These are phyloP conservation scores for Draba incana DNA, from an alignment of 345 rosid species.

Conservation along the genomic window DNA sequence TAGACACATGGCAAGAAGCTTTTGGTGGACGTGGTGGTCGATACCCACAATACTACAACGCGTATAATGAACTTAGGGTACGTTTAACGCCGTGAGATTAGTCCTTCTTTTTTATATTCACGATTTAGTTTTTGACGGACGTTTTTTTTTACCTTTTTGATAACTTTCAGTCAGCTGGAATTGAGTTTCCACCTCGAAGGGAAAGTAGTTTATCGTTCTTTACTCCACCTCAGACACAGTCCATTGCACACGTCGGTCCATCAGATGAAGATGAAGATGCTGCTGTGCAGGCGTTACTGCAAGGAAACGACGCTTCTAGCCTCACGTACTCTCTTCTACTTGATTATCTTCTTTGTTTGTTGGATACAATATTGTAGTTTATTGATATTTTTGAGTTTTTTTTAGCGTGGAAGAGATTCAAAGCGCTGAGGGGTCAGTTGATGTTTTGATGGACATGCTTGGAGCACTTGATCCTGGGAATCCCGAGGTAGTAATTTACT, in stretches of 20 bases:
- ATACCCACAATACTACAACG: conserved; percentile 80
- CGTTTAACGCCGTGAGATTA: conserved; percentile 23
- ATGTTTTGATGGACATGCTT: conserved; percentile 81
- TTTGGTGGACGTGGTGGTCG: conserved; percentile 75
- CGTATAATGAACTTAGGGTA: conserved; percentile 87
- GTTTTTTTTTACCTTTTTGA: neutral
- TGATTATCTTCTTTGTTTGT: conserved; percentile 5
- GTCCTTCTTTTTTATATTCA: conserved; percentile 20
- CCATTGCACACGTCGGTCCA: conserved; percentile 50
- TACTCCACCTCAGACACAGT: conserved; percentile 91
- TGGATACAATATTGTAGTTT: neutral
- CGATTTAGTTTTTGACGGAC: neutral
- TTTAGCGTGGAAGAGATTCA: conserved; percentile 77
- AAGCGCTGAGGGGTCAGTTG: conserved; percentile 69
- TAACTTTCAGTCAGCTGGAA: conserved; percentile 64
- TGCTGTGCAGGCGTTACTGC: conserved; percentile 81
- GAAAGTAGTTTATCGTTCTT: conserved; percentile 75
- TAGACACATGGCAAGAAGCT: conserved; percentile 65
- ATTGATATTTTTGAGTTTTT: conserved; percentile 4
- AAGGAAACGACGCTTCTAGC: conserved; percentile 81
- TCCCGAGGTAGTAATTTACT: conserved; percentile 57
- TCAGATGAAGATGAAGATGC: conserved; percentile 81
- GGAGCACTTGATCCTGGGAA: conserved; percentile 73
- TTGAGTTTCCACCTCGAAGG: conserved; percentile 88
- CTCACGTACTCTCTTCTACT: conserved; percentile 58